These are phyloP conservation scores for Cadophora sp. DNA, from an alignment of 2,329 filamentous ascomycete species.

Conservation along the genomic window DNA sequence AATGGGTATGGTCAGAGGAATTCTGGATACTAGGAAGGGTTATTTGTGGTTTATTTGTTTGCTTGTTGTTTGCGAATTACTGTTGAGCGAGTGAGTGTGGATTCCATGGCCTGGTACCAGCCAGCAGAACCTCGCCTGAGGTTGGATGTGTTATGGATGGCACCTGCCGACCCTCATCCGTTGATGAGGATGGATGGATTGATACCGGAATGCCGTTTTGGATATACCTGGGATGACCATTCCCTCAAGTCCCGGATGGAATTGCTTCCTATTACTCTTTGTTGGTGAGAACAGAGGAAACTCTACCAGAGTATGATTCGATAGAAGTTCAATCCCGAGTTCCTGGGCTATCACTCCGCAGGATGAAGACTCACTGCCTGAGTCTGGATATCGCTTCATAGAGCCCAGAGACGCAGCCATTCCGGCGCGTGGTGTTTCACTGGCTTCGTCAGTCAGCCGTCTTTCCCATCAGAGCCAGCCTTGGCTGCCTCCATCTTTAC, in stretches of 20 bases:
- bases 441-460: not conserved
- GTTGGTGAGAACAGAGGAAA: not conserved
- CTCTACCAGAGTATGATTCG: not conserved
- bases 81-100: not conserved
- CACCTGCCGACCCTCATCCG: slow-evolving; percentile 7
- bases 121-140: not conserved
- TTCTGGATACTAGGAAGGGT: not conserved
- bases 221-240: not conserved
- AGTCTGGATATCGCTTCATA: not conserved
- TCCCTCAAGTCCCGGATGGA: slow-evolving; percentile 7
- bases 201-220: not conserved
- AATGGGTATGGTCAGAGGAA: not conserved
- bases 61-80: not conserved
- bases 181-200: not conserved
- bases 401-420: not conserved
- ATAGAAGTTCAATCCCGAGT: too few species aligned
- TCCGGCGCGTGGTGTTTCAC: not conserved
- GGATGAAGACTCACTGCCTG: not conserved
- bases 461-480: too few species aligned
- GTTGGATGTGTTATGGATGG: slow-evolving; percentile 11
- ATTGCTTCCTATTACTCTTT: not conserved
- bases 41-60: not conserved
- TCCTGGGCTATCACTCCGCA: not conserved
- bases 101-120: not conserved
- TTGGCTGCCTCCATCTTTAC: too few species aligned